Conservation (phyloP, 2,329 filamentous ascomycete species). For the Nemania abortiva region DNA sequence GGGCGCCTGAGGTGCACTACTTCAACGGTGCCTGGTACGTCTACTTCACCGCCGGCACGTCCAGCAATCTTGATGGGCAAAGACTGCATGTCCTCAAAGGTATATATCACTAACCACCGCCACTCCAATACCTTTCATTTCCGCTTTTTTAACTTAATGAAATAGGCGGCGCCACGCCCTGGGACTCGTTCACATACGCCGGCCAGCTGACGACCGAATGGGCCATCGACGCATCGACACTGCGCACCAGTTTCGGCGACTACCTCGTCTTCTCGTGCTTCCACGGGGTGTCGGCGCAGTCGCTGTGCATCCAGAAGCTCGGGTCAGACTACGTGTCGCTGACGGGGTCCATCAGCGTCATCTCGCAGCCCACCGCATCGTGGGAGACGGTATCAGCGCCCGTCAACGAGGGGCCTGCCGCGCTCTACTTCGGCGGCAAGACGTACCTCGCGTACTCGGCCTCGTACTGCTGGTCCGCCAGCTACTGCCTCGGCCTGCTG, state of each 20-base stretch:
- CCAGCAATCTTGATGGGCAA: conserved; percentile 61
- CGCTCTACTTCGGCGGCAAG: conserved; percentile 61
- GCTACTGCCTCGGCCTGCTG: conserved; percentile 66
- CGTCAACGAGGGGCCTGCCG: conserved; percentile 67
- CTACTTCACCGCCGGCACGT: conserved; percentile 61
- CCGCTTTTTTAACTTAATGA: background rate
- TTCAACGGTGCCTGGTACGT: conserved; percentile 65
- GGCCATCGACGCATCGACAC: conserved; percentile 66
- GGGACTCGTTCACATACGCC: conserved; percentile 63
- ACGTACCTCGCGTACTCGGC: conserved; percentile 67
- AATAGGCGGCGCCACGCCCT: conserved; percentile 64
- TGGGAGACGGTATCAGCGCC: conserved; percentile 64
- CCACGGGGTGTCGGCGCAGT: conserved; percentile 55
- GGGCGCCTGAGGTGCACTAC: conserved; percentile 69
- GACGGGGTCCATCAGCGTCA: conserved; percentile 58
- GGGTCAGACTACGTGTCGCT: conserved; percentile 57
- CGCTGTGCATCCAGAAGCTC: conserved; percentile 56
- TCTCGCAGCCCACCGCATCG: conserved; percentile 62
- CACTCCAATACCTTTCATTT: too few relatives aligned
- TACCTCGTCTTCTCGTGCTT: conserved; percentile 69
- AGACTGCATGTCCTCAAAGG: conserved; percentile 65
- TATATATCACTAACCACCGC: conserved; percentile 40
- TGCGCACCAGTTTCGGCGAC: conserved; percentile 61
- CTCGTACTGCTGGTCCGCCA: conserved; percentile 67
- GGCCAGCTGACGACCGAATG: conserved; percentile 61